phyloP scores from a whole-genome alignment of 768 basidiomycete genomes.

The Neoboletus brunneissimus region DNA sequence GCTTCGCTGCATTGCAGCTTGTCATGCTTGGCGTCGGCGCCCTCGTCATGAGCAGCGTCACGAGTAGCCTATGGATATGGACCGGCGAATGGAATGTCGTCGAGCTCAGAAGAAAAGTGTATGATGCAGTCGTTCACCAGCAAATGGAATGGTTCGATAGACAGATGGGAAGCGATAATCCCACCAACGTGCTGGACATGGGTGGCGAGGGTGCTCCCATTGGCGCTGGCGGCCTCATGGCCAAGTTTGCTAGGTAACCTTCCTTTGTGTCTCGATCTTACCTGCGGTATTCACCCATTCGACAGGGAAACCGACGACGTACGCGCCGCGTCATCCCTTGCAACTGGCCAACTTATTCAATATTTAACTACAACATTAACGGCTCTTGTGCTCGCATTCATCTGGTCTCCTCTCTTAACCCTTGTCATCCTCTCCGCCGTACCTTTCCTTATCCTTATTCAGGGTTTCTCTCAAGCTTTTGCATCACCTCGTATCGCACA shows the following conservation, averaged over 20 bases:
- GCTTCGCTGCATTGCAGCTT: conserved; percentile 62
- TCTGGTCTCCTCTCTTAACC: conserved; percentile 77
- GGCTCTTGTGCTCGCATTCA: conserved; percentile 79
- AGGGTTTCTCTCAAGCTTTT: conserved; percentile 67
- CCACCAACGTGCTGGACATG: conserved; percentile 35
- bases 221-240: conserved; percentile 90
- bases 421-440: conserved; percentile 90
- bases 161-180: conserved; percentile 61
- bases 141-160: conserved; percentile 92
- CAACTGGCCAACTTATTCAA: conserved; percentile 75
- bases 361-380: conserved; percentile 77
- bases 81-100: conserved; percentile 79
- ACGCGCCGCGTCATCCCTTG: conserved; percentile 77
- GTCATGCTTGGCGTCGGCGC: conserved; percentile 63
- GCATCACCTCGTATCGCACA: conserved; percentile 62
- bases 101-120: conserved; percentile 65
- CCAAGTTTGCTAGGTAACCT: conserved; percentile 77
- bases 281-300: conserved; percentile 6
- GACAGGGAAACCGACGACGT: conserved; percentile 92
- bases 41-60: conserved; percentile 69
- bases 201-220: conserved; percentile 47
- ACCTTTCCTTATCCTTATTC: conserved; percentile 75
- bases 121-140: conserved; percentile 59
- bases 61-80: conserved; percentile 81
- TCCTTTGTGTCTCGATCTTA: neutral